Evolutionary conservation across 2,329 filamentous ascomycete genomes (phyloP).

Genomic region (Aspergillus clavatus): DNA sequence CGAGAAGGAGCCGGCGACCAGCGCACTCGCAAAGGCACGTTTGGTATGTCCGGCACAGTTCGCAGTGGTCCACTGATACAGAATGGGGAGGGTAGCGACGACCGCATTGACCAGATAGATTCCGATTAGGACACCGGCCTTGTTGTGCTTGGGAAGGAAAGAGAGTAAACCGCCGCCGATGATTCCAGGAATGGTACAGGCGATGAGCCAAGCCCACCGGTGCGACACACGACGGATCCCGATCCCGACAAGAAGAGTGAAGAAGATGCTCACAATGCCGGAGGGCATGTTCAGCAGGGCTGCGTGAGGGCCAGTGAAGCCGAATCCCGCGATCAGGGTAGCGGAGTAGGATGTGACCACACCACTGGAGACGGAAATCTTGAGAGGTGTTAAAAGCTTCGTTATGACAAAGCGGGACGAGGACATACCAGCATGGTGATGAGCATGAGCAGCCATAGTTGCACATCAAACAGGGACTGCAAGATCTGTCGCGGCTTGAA

Average conservation of each 20-base stretch:
- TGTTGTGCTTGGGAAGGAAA: conserved; percentile 36
- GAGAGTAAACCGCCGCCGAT: conserved; percentile 40
- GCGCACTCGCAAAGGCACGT: conserved; percentile 45
- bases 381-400: no score
- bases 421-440: conserved; percentile 10
- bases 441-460: conserved; percentile 43
- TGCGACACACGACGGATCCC: conserved; percentile 38
- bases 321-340: conserved; percentile 40
- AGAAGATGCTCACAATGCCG: conserved; percentile 40
- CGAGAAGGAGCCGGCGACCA: conserved; percentile 43
- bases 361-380: conserved; percentile 32
- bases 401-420: neutral
- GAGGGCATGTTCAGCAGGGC: conserved; percentile 44
- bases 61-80: conserved; percentile 45
- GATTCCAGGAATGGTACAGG: conserved; percentile 45
- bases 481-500: conserved; percentile 46
- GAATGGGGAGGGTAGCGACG: conserved; percentile 41
- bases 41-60: conserved; percentile 50
- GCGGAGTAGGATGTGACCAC: conserved; percentile 44
- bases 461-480: conserved; percentile 44
- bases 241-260: conserved; percentile 38
- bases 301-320: conserved; percentile 41
- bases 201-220: conserved; percentile 41
- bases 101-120: conserved; percentile 45
- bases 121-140: conserved; percentile 40